Evolutionary conservation across 2,329 filamentous ascomycete species (phyloP), one percentile per base, ranked within the genome.

Genomic region (Aureobasidium namibiae): DNA sequence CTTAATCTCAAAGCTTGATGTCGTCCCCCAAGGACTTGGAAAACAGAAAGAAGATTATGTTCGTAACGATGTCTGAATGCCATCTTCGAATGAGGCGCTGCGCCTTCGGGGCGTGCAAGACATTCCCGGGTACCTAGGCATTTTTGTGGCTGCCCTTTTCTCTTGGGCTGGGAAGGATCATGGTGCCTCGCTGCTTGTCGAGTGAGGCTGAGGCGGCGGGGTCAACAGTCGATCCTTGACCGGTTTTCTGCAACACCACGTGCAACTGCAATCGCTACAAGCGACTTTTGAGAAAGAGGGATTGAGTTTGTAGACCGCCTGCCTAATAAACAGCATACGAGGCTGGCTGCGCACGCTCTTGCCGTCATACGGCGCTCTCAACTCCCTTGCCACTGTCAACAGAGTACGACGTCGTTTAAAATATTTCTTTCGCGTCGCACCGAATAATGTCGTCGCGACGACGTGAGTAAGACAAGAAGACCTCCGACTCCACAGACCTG

Each of bases 31-130:
- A 56, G 39, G 16, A 23, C 13, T 11, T 24, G 9, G 9, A 13
- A 36, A 36, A 36, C 18, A 23, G 38, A 34, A n/a, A 34, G 39
- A 44, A 18, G 31, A 16, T 21, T 24, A 26, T 18, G 26, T n/a
- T 56, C 13, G 38, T 18, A 31, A 14, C 21, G 21, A 41, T 29
- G 44, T 26, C 36, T 50, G 23, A 41, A 14, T 34, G 11, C 38
- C 56, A 50, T 61, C 60, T 50, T 52, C 60, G 38, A 61, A 58
- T 58, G 54, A 29, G 21, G 36, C 39, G 23, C 46, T 46, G 34
- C 41, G 60, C 46, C 29, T 54, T 41, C 21, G 38, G 18, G 56
- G 49, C 38, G 45, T 45, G 56, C 31, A 18, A 45, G 24, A 45
- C 18, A 36, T 16, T 14, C n/a, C 36, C 29, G 38, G 41, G 31